Evolutionary conservation across 2,329 filamentous ascomycete genomes (phyloP).

Genomic region (Colletotrichum lindemuthianum): DNA sequence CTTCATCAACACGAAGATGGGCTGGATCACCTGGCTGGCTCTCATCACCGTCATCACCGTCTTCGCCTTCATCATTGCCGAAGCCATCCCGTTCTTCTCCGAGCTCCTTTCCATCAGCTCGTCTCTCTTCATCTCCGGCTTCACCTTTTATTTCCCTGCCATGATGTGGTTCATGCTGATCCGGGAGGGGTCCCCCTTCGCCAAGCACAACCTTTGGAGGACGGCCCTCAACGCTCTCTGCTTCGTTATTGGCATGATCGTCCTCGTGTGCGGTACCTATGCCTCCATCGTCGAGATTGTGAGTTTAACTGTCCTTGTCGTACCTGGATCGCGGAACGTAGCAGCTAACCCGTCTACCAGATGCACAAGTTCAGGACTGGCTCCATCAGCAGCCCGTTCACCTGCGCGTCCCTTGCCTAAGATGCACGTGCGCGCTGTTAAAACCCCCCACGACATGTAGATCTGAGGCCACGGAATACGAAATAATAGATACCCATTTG

Average conservation of each 20-base stretch:
- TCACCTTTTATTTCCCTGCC: conserved; percentile 54
- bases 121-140: conserved; percentile 57
- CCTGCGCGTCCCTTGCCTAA: conserved; percentile 31
- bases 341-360: conserved; percentile 9
- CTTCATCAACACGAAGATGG: conserved; percentile 59
- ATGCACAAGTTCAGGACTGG: conserved; percentile 33
- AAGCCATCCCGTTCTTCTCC: conserved; percentile 78
- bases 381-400: conserved; percentile 35
- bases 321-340: not conserved
- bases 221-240: conserved; percentile 41
- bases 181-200: conserved; percentile 43
- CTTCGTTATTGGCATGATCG: conserved; percentile 45
- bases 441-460: too few relatives aligned
- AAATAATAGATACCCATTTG: too few relatives aligned
- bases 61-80: conserved; percentile 75
- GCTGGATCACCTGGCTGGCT: conserved; percentile 65
- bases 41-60: conserved; percentile 69
- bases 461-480: too few relatives aligned
- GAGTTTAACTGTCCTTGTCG: conserved; percentile 2
- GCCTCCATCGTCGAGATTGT: conserved; percentile 39
- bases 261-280: conserved; percentile 47
- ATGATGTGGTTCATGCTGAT: conserved; percentile 56
- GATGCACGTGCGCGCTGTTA: not conserved
- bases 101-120: conserved; percentile 68
- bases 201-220: conserved; percentile 43